phyloP scores from a whole-genome alignment of 805 yeast genomes.

The Myxozyma mucilagina region DNA sequence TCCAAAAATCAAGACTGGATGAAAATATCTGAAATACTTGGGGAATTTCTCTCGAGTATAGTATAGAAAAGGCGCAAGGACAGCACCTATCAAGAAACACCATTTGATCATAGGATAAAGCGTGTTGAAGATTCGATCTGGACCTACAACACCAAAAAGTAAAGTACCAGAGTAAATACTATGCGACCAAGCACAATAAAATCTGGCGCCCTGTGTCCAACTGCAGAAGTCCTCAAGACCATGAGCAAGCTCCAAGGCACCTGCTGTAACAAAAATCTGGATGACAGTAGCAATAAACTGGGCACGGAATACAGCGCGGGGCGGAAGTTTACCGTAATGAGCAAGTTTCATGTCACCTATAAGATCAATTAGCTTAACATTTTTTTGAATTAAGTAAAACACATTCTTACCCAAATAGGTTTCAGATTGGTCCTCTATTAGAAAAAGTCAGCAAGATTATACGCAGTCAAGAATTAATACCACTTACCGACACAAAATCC shows the following conservation, averaged over 20 bases:
- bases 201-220: conserved; percentile 46
- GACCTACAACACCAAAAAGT: conserved; percentile 67
- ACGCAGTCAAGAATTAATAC: too few relatives aligned
- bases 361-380: background rate
- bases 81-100: conserved; percentile 62
- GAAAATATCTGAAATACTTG: conserved; percentile 47
- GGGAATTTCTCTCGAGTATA: conserved; percentile 9
- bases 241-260: conserved; percentile 42
- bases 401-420: conserved; percentile 38
- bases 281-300: conserved; percentile 49
- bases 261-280: conserved; percentile 46
- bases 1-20: conserved; percentile 65
- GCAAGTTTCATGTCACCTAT: conserved; percentile 60
- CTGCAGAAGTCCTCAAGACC: conserved; percentile 47
- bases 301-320: conserved; percentile 58
- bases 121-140: conserved; percentile 56
- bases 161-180: conserved; percentile 58
- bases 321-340: conserved; percentile 65
- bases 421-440: conserved; percentile 52
- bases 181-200: conserved; percentile 50
- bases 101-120: conserved; percentile 56
- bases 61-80: conserved; percentile 48
- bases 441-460: background rate
- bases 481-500: conserved; percentile 49
- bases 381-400: background rate